Evolutionary conservation across 495 filamentous ascomycete genomes (phyloP), one percentile per base, ranked within the genome.

Genomic region (Xylaria nigripes): DNA sequence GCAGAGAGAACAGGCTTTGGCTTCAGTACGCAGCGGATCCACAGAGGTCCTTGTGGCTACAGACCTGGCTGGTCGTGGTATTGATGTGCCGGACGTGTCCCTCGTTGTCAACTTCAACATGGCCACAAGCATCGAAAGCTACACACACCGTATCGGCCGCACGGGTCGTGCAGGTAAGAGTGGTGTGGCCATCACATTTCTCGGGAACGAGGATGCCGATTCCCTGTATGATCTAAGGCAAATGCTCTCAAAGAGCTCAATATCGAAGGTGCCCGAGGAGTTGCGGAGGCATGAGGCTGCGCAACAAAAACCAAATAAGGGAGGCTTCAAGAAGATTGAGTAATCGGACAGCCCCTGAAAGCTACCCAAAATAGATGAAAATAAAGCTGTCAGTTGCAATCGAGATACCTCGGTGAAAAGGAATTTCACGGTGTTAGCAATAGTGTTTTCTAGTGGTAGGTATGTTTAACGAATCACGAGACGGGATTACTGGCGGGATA

Each of bases 71-170:
- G 93, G 92, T 49, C 81, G 93, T 77, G 93, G 93, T 91, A 97
- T 99, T 65, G 93, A 99, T 75, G 90, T 99, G 1, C 85, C 85
- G 0, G 94, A 97, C 64, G 93, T 99, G 24, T 87, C 82, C 51
- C 76, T 99, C 54, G 93, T 99, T 24, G 76, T 96, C 61, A 99
- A 99, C 76, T 99, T 99, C 78, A 97, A 97, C 76, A 97, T 99
- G 94, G 87, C 94, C 8, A 83, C 72, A 19, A 87, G 77, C 57
- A 99, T 99, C 61, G 93, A 99, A 70, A 86, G 83, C 61, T 99
- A 99, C 67, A 96, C 92, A 12, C 93, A 99, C 79, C 85, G 93
- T 78, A 90, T 99, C 61, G 93, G 93, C 70, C 85, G 93, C 74
- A 99, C 93, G 9, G 93, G 93, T 79, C 83, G 93, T 85, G 93